These are phyloP conservation scores for Thymus mandschuricus DNA, from an alignment of 257 asterid species.

Conservation along the genomic window DNA sequence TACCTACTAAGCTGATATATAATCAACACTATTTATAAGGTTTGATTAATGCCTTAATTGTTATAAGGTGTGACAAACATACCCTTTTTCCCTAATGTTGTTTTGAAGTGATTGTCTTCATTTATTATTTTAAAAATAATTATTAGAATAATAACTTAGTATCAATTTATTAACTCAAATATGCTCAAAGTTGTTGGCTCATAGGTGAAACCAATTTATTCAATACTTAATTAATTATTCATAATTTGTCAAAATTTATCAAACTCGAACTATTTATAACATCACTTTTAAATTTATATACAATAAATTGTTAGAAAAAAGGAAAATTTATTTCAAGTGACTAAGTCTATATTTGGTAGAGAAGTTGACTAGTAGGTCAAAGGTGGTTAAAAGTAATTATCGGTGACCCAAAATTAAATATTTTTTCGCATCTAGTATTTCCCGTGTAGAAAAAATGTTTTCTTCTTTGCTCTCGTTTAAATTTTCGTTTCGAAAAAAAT, in stretches of 20 bases:
- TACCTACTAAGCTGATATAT: slow-evolving; percentile 1
- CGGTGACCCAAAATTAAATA: slow-evolving; percentile 16
- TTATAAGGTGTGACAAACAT: slow-evolving; percentile 39
- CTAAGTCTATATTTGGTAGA: slow-evolving; percentile 20
- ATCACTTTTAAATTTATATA: too few species aligned
- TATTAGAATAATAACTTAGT: not conserved
- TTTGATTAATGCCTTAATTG: not conserved
- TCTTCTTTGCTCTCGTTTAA: too few species aligned
- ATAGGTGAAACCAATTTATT: too few species aligned
- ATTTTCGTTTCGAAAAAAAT: too few species aligned
- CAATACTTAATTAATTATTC: too few species aligned
- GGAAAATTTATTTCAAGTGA: not conserved
- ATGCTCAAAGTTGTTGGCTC: not conserved
- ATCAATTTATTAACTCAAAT: not conserved
- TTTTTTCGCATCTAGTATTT: too few species aligned
- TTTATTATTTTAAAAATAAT: not conserved
- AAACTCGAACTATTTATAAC: too few species aligned
- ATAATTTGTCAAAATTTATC: too few species aligned
- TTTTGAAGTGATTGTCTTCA: slow-evolving; percentile 8
- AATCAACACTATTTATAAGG: not conserved
- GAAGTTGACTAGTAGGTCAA: slow-evolving; percentile 33
- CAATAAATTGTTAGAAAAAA: not conserved
- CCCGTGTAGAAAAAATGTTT: too few species aligned
- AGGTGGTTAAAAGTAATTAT: slow-evolving; percentile 13
- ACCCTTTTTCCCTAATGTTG: not conserved